phyloP scores from a whole-genome alignment of 805 yeast species.

The Lipomyces yamanashiensis region DNA sequence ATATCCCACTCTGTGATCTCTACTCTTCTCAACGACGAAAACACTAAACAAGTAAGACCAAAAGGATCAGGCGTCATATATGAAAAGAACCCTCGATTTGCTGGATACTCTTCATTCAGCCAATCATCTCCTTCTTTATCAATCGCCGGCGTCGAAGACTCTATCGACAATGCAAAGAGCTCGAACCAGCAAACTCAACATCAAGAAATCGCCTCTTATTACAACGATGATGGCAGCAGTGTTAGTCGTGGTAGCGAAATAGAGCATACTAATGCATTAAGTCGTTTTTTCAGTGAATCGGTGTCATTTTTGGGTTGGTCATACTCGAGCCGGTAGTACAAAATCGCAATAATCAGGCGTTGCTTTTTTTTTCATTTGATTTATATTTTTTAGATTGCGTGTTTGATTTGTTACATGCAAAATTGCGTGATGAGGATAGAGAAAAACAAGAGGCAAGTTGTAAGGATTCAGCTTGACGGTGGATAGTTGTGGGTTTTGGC shows the following conservation, averaged over 20 bases:
- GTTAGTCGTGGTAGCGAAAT: conserved; percentile 7
- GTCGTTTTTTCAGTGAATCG: conserved; percentile 10
- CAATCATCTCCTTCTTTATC: neutral
- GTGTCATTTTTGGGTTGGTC: conserved; percentile 17
- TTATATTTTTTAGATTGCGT: neutral
- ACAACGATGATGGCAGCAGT: conserved; percentile 6
- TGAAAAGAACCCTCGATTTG: conserved; percentile 2
- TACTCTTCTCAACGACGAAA: neutral
- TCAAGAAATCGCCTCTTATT: neutral
- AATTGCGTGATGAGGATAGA: too few species aligned
- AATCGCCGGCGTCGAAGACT: neutral
- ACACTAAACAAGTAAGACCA: neutral
- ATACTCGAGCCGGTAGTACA: conserved; percentile 7
- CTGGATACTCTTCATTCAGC: conserved; percentile 1
- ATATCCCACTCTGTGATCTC: neutral
- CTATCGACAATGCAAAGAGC: neutral
- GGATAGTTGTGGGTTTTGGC: too few species aligned
- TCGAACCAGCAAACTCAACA: neutral
- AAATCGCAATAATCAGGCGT: neutral
- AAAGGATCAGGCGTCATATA: conserved; percentile 3
- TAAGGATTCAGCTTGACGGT: too few species aligned
- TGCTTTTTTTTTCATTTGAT: conserved; percentile 1
- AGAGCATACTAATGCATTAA: conserved; percentile 6
- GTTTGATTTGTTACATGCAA: neutral
- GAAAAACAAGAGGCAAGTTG: too few species aligned